phyloP scores from a whole-genome alignment of 2,329 filamentous ascomycete species.

The Cercospora brassicicola region DNA sequence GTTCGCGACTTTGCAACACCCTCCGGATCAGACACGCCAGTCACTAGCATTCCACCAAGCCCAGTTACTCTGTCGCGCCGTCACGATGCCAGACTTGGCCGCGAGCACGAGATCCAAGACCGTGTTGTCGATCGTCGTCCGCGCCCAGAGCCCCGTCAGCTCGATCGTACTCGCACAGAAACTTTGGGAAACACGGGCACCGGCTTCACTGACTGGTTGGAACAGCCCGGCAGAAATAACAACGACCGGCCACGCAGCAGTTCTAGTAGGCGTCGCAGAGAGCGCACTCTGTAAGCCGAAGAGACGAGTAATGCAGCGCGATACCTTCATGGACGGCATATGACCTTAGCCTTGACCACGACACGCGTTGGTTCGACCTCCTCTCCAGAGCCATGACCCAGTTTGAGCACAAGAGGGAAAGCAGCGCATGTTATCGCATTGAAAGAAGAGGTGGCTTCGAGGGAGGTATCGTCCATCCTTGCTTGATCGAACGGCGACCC shows the following conservation, averaged over 20 bases:
- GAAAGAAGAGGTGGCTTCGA: slow-evolving; percentile 57
- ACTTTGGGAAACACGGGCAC: slow-evolving; percentile 3
- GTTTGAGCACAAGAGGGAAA: slow-evolving; percentile 65
- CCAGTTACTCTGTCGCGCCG: slow-evolving; percentile 24
- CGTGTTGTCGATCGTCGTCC: not conserved
- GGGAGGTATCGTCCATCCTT: slow-evolving; percentile 67
- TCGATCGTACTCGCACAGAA: not conserved
- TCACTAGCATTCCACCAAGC: slow-evolving; percentile 21
- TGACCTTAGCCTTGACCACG: slow-evolving; percentile 65
- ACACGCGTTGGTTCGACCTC: slow-evolving; percentile 63
- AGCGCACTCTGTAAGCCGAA: slow-evolving; percentile 10
- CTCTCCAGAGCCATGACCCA: slow-evolving; percentile 64
- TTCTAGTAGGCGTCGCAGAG: slow-evolving; percentile 11
- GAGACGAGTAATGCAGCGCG: not conserved
- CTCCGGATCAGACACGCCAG: slow-evolving; percentile 6
- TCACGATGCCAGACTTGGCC: slow-evolving; percentile 14
- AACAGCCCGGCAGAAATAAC: slow-evolving; percentile 13
- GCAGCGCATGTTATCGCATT: slow-evolving; percentile 61
- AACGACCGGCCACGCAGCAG: slow-evolving; percentile 8
- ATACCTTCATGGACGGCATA: slow-evolving; percentile 47
- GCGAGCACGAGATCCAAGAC: not conserved
- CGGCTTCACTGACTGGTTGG: not conserved
- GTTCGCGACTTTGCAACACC: slow-evolving; percentile 17
- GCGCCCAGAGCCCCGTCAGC: not conserved
- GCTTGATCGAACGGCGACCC: slow-evolving; percentile 53